phyloP scores from a whole-genome alignment of 2,329 filamentous ascomycete genomes.

The Xylariaceae sp. region DNA sequence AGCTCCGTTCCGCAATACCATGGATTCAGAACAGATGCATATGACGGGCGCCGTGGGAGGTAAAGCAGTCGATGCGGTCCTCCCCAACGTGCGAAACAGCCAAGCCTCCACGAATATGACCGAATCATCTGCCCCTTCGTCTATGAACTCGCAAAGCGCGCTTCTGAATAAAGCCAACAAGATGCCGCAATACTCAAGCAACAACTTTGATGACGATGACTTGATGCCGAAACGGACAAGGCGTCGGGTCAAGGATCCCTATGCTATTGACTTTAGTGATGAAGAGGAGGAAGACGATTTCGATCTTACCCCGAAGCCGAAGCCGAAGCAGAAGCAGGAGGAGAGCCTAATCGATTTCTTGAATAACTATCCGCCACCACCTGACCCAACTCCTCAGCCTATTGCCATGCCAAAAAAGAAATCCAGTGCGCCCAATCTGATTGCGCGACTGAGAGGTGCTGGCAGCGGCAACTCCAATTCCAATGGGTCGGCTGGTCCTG shows the following conservation, averaged over 20 bases:
- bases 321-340: slow-evolving; percentile 44
- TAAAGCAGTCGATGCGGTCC: slow-evolving; percentile 52
- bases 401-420: slow-evolving; percentile 55
- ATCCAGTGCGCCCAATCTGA: slow-evolving; percentile 57
- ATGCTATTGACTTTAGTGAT: slow-evolving; percentile 82
- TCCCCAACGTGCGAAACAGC: slow-evolving; percentile 53
- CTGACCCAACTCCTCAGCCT: slow-evolving; percentile 37
- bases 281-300: slow-evolving; percentile 54
- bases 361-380: slow-evolving; percentile 63
- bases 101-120: slow-evolving; percentile 53
- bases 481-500: slow-evolving; percentile 13
- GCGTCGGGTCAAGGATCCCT: slow-evolving; percentile 78
- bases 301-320: slow-evolving; percentile 40
- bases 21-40: slow-evolving; percentile 71
- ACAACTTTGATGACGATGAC: slow-evolving; percentile 45
- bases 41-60: slow-evolving; percentile 52
- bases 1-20: slow-evolving; percentile 78
- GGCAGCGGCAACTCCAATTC: slow-evolving; percentile 24
- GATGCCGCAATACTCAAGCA: slow-evolving; percentile 27
- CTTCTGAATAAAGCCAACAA: slow-evolving; percentile 48
- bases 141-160: slow-evolving; percentile 70
- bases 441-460: slow-evolving; percentile 49
- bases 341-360: slow-evolving; percentile 73
- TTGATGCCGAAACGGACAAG: slow-evolving; percentile 69
- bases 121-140: slow-evolving; percentile 58